Evolutionary conservation across 192 early-diverging fungal species (phyloP), one percentile per base, ranked within the genome.

Genomic region (Linnemannia elongata): DNA sequence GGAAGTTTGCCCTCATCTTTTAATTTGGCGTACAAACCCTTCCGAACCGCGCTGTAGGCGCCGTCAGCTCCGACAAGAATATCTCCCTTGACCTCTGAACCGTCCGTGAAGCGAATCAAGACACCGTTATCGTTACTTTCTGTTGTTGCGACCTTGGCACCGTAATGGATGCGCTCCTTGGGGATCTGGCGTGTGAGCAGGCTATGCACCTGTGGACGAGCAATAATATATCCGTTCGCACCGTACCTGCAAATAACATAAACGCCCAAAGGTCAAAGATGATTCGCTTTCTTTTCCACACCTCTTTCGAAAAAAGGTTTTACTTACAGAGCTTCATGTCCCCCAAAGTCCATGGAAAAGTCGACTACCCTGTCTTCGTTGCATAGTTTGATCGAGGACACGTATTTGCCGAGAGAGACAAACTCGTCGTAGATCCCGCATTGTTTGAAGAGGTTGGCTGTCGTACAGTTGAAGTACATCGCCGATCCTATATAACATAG

Each of bases 101-200:
- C 52, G 33, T 89, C 83, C 3, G 49, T 39, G 73, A 66, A 82
- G 13, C 10, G 47, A 44, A 82, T 76, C 49, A 36, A 60, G 24
- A 86, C 78, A 39, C 71, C 77, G 30, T 79, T 45, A 3, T 89
- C 75, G 38, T 68, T 6, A 60, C 42, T 41, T 35, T 39, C 12
- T 38, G 79, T 6, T 27, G 70, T 20, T 10, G 72, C n/a, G 20
- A 82, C 72, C 36, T 57, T 66, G 10, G 81, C 78, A 5, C 47
- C 69, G 41, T 77, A 71, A 17, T 81, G 80, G 49, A 81, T 55
- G 0, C n/a, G n/a, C n/a, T n/a, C n/a, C n/a, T n/a, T n/a, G n/a
- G n/a, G n/a, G n/a, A n/a, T n/a, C n/a, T n/a, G n/a, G n/a, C n/a
- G n/a, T n/a, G n/a, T n/a, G n/a, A n/a, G 49, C 1, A 82, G 10